These are phyloP conservation scores for Ophiognomonia clavigignenti-juglandacearum DNA, from an alignment of 2,329 filamentous ascomycete genomes.

Conservation along the genomic window DNA sequence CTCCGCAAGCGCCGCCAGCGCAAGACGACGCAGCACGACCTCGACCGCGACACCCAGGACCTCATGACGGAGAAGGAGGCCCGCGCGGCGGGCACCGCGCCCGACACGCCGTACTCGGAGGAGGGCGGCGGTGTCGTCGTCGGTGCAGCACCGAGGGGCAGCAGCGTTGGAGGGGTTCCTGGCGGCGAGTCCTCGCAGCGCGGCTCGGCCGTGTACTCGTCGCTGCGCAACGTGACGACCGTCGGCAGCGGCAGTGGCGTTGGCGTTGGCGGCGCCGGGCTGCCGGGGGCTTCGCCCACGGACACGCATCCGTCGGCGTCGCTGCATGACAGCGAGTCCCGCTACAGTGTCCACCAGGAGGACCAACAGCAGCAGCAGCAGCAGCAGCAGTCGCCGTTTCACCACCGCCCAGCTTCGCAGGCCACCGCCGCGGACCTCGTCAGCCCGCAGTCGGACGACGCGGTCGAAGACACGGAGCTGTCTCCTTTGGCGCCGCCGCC, in stretches of 20 bases:
- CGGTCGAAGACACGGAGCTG: background rate
- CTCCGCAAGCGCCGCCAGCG: slow-evolving; percentile 29
- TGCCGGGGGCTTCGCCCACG: background rate
- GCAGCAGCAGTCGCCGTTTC: too few relatives aligned
- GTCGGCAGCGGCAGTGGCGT: slow-evolving; percentile 10
- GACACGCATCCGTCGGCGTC: background rate
- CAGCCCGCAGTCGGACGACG: too few relatives aligned
- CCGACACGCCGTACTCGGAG: slow-evolving; percentile 39
- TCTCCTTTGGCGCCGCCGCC: slow-evolving; percentile 8
- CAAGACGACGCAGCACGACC: background rate
- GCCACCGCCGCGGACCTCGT: too few relatives aligned
- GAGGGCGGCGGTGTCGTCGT: slow-evolving; percentile 3
- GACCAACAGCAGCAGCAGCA: too few relatives aligned
- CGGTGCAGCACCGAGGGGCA: slow-evolving; percentile 12
- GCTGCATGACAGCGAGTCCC: too few relatives aligned
- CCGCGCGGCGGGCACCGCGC: slow-evolving; percentile 31
- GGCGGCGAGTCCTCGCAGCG: background rate
- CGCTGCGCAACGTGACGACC: slow-evolving; percentile 15
- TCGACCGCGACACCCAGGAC: slow-evolving; percentile 22
- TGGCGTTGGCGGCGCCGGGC: slow-evolving; percentile 16
- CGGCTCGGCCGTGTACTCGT: slow-evolving; percentile 4
- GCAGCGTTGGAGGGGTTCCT: too few relatives aligned
- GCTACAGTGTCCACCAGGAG: too few relatives aligned
- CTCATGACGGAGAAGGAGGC: slow-evolving; percentile 45
- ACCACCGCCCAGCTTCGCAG: too few relatives aligned